Evolutionary conservation across 225 moss, liverwort and hornwort genomes (phyloP).

Genomic region (Takakia lepidozioides): DNA sequence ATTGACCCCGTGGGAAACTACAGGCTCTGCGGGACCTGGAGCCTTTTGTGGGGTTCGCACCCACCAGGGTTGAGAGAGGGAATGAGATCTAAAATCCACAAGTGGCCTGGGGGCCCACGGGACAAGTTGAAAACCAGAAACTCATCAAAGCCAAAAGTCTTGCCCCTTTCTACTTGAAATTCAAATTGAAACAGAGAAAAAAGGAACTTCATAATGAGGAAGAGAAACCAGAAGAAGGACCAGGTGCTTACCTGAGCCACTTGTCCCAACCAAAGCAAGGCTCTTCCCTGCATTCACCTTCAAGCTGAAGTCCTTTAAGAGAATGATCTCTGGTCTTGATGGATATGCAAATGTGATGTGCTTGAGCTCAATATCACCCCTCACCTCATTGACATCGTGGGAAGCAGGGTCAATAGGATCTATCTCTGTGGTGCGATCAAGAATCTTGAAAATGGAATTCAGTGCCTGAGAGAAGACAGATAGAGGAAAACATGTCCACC

Average conservation of each 20-base stretch:
- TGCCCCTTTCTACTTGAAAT: too few species aligned
- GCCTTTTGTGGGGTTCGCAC: too few species aligned
- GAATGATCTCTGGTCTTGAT: constrained; percentile 36
- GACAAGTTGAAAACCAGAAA: neutral
- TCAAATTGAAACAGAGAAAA: neutral
- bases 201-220: too few species aligned
- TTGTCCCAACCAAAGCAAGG: constrained; percentile 52
- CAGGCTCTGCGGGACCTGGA: too few species aligned
- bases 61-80: too few species aligned
- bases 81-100: neutral
- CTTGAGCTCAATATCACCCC: constrained; percentile 41
- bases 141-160: too few species aligned
- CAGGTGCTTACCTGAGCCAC: constrained; percentile 36
- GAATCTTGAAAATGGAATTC: constrained; percentile 49
- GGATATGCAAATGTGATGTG: constrained; percentile 38
- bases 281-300: constrained; percentile 46
- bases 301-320: constrained; percentile 44
- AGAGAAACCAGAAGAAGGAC: too few species aligned
- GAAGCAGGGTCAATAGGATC: constrained; percentile 32
- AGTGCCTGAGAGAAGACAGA: constrained; percentile 26
- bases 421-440: constrained; percentile 44
- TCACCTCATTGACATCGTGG: constrained; percentile 38
- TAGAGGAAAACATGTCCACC: too few species aligned
- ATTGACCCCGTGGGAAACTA: too few species aligned
- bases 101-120: neutral